phyloP scores from a whole-genome alignment of 352 stramenopile genomes.

The Globisporangium sylvaticum region DNA sequence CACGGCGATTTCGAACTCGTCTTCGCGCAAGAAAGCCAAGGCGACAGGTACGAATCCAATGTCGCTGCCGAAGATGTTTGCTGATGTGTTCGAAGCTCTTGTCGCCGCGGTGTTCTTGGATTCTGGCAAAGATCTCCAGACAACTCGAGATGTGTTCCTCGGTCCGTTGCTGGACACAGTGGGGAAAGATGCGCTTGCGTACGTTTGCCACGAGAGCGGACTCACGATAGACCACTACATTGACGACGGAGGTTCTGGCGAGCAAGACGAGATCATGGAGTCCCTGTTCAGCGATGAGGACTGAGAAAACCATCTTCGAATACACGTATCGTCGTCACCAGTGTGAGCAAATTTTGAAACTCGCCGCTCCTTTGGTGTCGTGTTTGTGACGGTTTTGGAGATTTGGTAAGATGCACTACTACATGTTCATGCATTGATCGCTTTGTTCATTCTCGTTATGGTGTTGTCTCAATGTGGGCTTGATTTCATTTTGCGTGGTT shows the following conservation, averaged over 20 bases:
- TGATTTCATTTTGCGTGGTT: too few species aligned
- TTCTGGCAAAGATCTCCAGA: conserved; percentile 60
- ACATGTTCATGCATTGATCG: too few species aligned
- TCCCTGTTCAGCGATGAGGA: conserved; percentile 21
- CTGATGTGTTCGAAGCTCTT: conserved; percentile 85
- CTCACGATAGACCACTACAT: conserved; percentile 29
- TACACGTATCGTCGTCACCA: not conserved
- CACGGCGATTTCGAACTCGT: not conserved
- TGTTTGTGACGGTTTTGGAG: not conserved
- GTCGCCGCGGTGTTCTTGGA: conserved; percentile 86
- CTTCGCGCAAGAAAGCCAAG: conserved; percentile 16
- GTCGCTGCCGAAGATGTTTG: conserved; percentile 81
- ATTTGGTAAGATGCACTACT: too few species aligned
- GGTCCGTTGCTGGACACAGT: conserved; percentile 70
- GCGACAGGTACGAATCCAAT: conserved; percentile 30
- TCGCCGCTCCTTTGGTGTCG: not conserved
- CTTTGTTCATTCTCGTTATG: too few species aligned
- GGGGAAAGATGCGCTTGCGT: conserved; percentile 61
- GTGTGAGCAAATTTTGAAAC: not conserved
- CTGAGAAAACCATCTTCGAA: not conserved
- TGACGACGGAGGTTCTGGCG: conserved; percentile 11
- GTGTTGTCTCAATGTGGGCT: too few species aligned
- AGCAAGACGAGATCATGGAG: conserved; percentile 22
- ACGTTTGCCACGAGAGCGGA: conserved; percentile 72
- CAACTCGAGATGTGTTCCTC: conserved; percentile 81